A percentile compares a stretch with the other conserved stretches of the same genome.
Conservation (phyloP, 2,329 filamentous ascomycete genomes). For the Botrytis paeoniae region DNA sequence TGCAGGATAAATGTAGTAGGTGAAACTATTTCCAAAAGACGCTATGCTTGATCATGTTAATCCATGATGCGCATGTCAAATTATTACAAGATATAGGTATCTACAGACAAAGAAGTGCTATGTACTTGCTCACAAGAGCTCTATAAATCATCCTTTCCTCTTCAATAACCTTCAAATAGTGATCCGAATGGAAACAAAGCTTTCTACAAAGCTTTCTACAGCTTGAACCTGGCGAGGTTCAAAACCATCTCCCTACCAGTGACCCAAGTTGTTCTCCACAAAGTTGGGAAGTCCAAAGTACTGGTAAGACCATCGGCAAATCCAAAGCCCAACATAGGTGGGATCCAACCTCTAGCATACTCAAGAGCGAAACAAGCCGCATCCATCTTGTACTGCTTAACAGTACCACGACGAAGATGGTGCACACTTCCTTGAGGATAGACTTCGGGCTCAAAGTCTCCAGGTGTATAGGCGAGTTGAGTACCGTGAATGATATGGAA, state of each 20-base stretch:
- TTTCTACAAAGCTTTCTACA: neutral
- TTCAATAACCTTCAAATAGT: neutral
- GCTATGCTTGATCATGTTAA: neutral
- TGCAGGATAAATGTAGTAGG: neutral
- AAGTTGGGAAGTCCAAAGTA: conserved; percentile 79
- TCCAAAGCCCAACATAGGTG: conserved; percentile 87
- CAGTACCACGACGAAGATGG: conserved; percentile 66
- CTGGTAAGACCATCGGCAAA: conserved; percentile 77
- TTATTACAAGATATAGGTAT: conserved; percentile 6
- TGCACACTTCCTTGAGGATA: conserved; percentile 69
- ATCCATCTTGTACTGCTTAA: conserved; percentile 83
- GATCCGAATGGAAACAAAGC: neutral
- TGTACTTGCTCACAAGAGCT: neutral
- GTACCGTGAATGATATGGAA: conserved; percentile 84
- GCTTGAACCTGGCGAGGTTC: conserved; percentile 56
- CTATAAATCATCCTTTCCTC: neutral
- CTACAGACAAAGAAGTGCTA: conserved; percentile 11
- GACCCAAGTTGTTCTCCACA: conserved; percentile 74
- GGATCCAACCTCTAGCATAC: conserved; percentile 86
- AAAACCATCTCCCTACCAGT: conserved; percentile 73
- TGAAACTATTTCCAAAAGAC: neutral
- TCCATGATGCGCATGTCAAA: neutral
- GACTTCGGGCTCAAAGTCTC: conserved; percentile 63
- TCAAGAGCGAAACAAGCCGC: conserved; percentile 75
- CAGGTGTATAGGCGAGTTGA: conserved; percentile 71